Evolutionary conservation across 257 asterid genomes (phyloP).

Genomic region (Ocimum tenuiflorum): DNA sequence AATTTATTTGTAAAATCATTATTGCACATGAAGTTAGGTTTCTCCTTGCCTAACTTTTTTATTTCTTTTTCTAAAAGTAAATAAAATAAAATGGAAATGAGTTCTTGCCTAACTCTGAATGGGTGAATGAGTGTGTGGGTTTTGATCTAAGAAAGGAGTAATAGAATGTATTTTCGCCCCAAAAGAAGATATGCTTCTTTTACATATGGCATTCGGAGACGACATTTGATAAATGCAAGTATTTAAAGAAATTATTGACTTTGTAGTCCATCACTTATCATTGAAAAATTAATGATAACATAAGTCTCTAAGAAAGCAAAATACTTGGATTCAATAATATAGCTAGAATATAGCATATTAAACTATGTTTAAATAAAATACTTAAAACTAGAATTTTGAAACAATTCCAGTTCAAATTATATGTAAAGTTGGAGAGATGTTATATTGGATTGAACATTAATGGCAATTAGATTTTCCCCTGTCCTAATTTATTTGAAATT

Average conservation of each 20-base stretch:
- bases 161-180: conserved; percentile 6
- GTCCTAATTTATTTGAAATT: neutral
- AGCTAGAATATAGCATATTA: neutral
- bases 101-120: conserved; percentile 25
- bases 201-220: neutral
- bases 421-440: neutral
- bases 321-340: neutral
- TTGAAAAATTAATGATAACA: neutral
- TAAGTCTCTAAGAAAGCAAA: neutral
- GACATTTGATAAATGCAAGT: neutral
- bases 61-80: neutral
- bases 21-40: conserved; percentile 23
- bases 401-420: neutral
- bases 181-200: neutral
- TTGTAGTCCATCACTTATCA: neutral
- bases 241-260: neutral
- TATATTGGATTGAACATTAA: neutral
- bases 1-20: neutral
- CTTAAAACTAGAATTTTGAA: neutral
- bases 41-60: conserved; percentile 13
- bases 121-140: conserved; percentile 4
- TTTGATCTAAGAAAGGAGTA: neutral
- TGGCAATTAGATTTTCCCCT: neutral
- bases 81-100: neutral
- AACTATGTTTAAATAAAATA: neutral